A percentile compares a stretch with the other conserved stretches of the same genome.
Evolutionary conservation across 192 early-diverging fungal species (phyloP).

Genomic region (Diversispora eburnea): DNA sequence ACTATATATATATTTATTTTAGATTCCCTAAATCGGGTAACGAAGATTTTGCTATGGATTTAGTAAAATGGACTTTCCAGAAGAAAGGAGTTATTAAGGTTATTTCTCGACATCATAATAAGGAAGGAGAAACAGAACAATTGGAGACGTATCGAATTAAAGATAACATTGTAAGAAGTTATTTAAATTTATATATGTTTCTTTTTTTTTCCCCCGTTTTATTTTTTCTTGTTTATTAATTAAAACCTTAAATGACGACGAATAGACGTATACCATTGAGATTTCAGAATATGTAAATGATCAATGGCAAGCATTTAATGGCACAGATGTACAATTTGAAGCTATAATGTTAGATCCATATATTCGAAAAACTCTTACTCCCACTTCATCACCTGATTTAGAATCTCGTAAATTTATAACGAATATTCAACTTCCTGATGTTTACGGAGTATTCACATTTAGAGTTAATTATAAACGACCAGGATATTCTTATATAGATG

Average conservation of each 20-base stretch:
- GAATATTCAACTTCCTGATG: constrained; percentile 75
- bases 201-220: background rate
- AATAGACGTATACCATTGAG: constrained; percentile 73
- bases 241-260: background rate
- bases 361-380: constrained; percentile 71
- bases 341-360: constrained; percentile 98
- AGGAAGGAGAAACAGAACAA: constrained; percentile 59
- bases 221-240: background rate
- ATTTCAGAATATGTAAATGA: constrained; percentile 75
- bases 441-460: constrained; percentile 97
- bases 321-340: constrained; percentile 85
- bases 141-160: constrained; percentile 87
- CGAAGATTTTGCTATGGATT: constrained; percentile 63
- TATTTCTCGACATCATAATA: constrained; percentile 60
- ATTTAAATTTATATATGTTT: background rate
- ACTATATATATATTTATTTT: background rate
- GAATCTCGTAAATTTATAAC: constrained; percentile 43
- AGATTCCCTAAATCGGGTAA: constrained; percentile 57
- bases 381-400: constrained; percentile 31
- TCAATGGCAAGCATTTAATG: constrained; percentile 80
- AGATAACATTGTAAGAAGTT: constrained; percentile 71
- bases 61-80: constrained; percentile 88
- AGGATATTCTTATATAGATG: constrained; percentile 73
- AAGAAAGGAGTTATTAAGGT: constrained; percentile 86
- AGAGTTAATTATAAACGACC: constrained; percentile 88